Evolutionary conservation across 768 basidiomycete genomes (phyloP).

Genomic region (Polyporus arcularius): DNA sequence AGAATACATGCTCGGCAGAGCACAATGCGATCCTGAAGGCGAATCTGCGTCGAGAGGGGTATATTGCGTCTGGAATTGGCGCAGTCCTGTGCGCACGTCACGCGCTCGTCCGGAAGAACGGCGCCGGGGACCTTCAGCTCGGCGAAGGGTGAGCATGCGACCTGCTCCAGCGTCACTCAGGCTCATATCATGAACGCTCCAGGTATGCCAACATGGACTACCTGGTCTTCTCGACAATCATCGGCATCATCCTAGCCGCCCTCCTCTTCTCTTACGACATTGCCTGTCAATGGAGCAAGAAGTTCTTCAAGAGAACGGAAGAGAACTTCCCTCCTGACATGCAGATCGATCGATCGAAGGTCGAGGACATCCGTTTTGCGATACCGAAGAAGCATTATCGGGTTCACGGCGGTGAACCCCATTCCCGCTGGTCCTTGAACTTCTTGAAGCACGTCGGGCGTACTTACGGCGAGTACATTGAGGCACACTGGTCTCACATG

Average conservation of each 20-base stretch:
- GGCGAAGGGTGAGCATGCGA: conserved; percentile 29
- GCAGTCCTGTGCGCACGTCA: conserved; percentile 25
- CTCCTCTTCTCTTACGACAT: conserved; percentile 24
- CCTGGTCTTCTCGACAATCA: conserved; percentile 11
- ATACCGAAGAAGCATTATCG: conserved; percentile 37
- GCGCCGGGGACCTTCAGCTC: conserved; percentile 27
- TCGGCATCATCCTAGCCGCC: not conserved
- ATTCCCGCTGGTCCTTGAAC: conserved; percentile 33
- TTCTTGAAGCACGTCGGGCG: conserved; percentile 17
- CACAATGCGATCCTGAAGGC: conserved; percentile 19
- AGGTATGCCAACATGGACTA: conserved; percentile 27
- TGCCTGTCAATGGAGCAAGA: conserved; percentile 29
- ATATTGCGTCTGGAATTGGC: conserved; percentile 20
- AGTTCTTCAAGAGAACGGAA: conserved; percentile 23
- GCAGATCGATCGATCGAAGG: not conserved
- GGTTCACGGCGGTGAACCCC: conserved; percentile 28
- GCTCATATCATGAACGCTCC: not conserved
- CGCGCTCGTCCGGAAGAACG: conserved; percentile 20
- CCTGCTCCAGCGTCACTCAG: not conserved
- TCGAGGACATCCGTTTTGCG: conserved; percentile 7
- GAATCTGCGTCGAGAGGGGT: conserved; percentile 1
- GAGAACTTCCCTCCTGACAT: conserved; percentile 2
- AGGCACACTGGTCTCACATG: conserved; percentile 20
- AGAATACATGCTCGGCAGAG: not conserved
- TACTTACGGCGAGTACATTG: conserved; percentile 29